Evolutionary conservation across 1,284 basidiomycete species (phyloP).

Genomic region (Microbotryum silenes-acaulis): DNA sequence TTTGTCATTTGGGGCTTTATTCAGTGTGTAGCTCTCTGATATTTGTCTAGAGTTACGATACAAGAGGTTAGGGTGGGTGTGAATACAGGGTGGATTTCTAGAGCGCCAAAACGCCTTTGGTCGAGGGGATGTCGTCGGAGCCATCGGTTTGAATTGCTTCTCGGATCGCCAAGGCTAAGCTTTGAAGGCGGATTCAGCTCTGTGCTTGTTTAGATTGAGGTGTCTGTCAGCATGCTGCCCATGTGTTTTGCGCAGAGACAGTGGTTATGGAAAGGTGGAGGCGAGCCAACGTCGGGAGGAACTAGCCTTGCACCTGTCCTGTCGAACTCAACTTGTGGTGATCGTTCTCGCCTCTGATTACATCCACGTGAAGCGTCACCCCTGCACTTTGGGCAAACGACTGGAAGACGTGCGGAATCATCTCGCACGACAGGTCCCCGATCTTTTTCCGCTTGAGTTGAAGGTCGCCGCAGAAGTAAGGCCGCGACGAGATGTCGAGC

Average conservation of each 20-base stretch:
- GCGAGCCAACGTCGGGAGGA: background rate
- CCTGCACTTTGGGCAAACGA: slow-evolving; percentile 86
- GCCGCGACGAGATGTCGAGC: slow-evolving; percentile 94
- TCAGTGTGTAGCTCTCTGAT: too few species aligned
- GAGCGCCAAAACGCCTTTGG: slow-evolving; percentile 76
- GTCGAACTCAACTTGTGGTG: slow-evolving; percentile 71
- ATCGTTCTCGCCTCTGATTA: slow-evolving; percentile 89
- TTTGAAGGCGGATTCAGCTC: slow-evolving; percentile 96
- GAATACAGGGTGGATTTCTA: background rate
- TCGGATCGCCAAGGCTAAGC: slow-evolving; percentile 86
- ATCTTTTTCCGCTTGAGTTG: slow-evolving; percentile 91
- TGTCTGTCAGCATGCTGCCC: background rate
- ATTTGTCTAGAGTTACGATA: too few species aligned
- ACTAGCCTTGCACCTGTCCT: background rate
- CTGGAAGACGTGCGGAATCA: slow-evolving; percentile 93
- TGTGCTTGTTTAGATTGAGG: slow-evolving; percentile 38
- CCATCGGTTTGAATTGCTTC: slow-evolving; percentile 88
- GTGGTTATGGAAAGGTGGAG: background rate
- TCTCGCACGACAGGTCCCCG: slow-evolving; percentile 84
- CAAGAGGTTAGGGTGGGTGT: too few species aligned
- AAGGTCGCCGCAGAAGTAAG: slow-evolving; percentile 82
- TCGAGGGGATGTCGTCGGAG: slow-evolving; percentile 85
- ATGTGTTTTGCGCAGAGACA: background rate
- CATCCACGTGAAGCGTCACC: slow-evolving; percentile 88
- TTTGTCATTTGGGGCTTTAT: too few species aligned